Evolutionary conservation across 2,329 filamentous ascomycete species (phyloP).

Genomic region (Chalaropsis ovoidea): DNA sequence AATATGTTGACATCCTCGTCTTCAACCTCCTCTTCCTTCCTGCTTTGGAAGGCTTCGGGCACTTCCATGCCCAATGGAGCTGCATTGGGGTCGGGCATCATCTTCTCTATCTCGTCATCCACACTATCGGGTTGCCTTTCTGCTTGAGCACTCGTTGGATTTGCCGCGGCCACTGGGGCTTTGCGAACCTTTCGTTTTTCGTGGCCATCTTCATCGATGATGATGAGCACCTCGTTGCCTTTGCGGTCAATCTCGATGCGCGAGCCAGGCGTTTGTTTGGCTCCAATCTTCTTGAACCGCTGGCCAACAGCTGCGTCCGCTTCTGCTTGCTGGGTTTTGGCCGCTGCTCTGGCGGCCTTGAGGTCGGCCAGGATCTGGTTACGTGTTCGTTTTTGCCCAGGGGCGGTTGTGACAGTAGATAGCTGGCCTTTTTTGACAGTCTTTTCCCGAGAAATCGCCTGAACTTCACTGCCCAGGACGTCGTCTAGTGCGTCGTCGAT

Average conservation of each 20-base stretch:
- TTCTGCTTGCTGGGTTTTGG: constrained; percentile 38
- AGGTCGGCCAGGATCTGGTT: constrained; percentile 59
- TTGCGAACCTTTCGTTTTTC: constrained; percentile 53
- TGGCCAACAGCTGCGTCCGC: constrained; percentile 45
- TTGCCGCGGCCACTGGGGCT: neutral
- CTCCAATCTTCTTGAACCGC: constrained; percentile 56
- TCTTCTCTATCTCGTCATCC: constrained; percentile 33
- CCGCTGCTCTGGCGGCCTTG: constrained; percentile 52
- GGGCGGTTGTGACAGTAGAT: constrained; percentile 42
- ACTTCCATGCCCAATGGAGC: constrained; percentile 57
- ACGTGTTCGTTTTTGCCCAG: constrained; percentile 52
- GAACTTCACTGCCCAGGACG: constrained; percentile 46
- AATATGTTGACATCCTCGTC: constrained; percentile 55
- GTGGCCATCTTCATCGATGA: constrained; percentile 55
- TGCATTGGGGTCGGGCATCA: constrained; percentile 45
- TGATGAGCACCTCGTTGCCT: constrained; percentile 54
- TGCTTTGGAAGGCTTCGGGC: constrained; percentile 46
- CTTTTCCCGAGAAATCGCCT: constrained; percentile 43
- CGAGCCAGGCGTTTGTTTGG: constrained; percentile 43
- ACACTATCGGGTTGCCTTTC: constrained; percentile 33
- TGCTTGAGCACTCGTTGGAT: neutral
- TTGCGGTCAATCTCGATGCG: constrained; percentile 52
- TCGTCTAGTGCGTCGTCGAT: constrained; percentile 58
- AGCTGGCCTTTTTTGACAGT: constrained; percentile 48
- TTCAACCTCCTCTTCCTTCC: constrained; percentile 40